A percentile compares a stretch with the other conserved stretches of the same genome.
These are phyloP conservation scores for Coemansia sp. DNA, from an alignment of 192 early-diverging fungal species.

Conservation along the genomic window DNA sequence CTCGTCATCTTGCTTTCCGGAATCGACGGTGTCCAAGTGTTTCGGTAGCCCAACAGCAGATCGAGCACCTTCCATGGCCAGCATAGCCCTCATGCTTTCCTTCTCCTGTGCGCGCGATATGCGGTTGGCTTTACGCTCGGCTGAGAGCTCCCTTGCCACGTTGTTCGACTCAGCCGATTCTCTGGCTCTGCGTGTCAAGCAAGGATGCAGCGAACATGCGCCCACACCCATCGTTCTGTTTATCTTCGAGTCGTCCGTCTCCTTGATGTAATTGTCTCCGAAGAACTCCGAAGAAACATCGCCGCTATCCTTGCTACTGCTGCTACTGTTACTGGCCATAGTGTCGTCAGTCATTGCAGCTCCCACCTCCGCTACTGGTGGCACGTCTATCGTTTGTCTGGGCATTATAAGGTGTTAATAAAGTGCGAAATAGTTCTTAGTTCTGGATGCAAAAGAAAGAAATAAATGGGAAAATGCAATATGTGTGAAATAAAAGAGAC, in stretches of 20 bases:
- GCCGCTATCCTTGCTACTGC: slow-evolving; percentile 3
- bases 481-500: not conserved
- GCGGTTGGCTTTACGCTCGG: not conserved
- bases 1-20: not conserved
- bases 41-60: not conserved
- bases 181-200: slow-evolving; percentile 34
- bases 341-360: not conserved
- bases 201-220: slow-evolving; percentile 48
- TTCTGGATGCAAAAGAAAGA: not conserved
- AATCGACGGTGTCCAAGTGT: not conserved
- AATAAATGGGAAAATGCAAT: not conserved
- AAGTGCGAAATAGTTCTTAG: not conserved
- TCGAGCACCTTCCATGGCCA: not conserved
- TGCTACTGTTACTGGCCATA: not conserved
- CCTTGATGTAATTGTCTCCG: slow-evolving; percentile 43
- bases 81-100: not conserved
- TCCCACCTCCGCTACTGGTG: not conserved
- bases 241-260: slow-evolving; percentile 30
- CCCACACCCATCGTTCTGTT: slow-evolving; percentile 38
- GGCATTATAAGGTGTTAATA: too few relatives aligned
- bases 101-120: not conserved
- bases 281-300: slow-evolving; percentile 26
- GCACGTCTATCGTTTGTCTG: not conserved
- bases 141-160: slow-evolving; percentile 5
- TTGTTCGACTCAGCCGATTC: not conserved